Base-by-base conservation (phyloP, 2,329 filamentous ascomycete genomes). In the Emergomyces orientalis region DNA sequence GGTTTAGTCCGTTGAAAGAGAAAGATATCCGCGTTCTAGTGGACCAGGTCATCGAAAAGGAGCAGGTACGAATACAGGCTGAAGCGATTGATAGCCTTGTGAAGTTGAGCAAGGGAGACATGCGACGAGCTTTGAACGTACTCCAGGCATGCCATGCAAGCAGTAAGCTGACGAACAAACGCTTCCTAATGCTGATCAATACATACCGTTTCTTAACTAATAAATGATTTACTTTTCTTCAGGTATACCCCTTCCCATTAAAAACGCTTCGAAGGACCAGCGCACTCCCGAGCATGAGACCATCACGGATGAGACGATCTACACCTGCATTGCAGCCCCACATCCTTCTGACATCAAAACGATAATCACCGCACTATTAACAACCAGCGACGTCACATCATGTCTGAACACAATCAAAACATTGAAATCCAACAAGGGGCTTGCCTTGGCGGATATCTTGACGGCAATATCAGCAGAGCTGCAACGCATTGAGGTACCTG, bases 61-160 rank as follows among this genome's bases (percentile, higher is more conserved):
- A 99, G 77, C 80, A 84, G 47, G 88, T 99, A 65, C 88, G 89
- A 69, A 96, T 99, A 69, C 85, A 87, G 59, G 80, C 84, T 0
- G 89, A 91, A 54, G 94, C 94, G 0, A 85, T 88, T 1, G 89
- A 94, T 67, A 89, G 90, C 60, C 81, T 99, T 32, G 90, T 99
- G 19, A 87, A 81, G 66, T 80, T 99, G 64, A 95, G 91, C 75
- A 95, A 93, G 74, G 94, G 94, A 60, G 94, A 99, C 72, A 99
- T 99, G 94, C 84, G 94, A 71, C 82, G 94, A 66, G 92, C 94
- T 0, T 76, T 99, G 68, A 99, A 99, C 71, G 94, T 99, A 11
- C 81, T 99, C 34, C 94, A 99, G 77, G 94, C 94, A 9, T 99
- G 94, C 68, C 91, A 97, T 74, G 94, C 94, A 41, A 96, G 91